A percentile compares a stretch with the other conserved stretches of the same genome.
Evolutionary conservation across 306 rosid species (phyloP).

Genomic region (Castanea sativa): DNA sequence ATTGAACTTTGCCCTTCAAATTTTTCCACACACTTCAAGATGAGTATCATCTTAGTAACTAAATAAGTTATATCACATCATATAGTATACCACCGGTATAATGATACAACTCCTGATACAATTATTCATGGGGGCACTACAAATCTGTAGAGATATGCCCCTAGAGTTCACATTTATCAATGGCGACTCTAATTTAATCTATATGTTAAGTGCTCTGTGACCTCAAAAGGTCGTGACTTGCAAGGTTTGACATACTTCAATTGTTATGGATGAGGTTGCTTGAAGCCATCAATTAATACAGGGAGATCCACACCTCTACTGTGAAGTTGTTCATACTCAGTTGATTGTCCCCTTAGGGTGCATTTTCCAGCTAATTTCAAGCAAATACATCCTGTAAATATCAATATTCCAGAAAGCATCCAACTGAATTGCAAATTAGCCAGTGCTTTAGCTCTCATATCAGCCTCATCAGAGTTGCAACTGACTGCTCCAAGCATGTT

Average conservation of each 20-base stretch:
- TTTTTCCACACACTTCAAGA: background rate
- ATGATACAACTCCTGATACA: no score
- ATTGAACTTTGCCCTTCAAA: background rate
- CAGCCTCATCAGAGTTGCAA: constrained; percentile 60
- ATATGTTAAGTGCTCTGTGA: background rate
- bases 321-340: constrained; percentile 73
- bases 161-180: no score
- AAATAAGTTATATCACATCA: no score
- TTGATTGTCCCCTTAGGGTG: constrained; percentile 32
- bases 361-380: constrained; percentile 50
- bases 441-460: constrained; percentile 69
- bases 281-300: constrained; percentile 38
- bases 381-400: constrained; percentile 53
- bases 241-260: constrained; percentile 10
- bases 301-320: constrained; percentile 46
- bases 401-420: constrained; percentile 63
- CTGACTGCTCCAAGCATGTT: constrained; percentile 60
- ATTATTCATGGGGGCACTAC: no score
- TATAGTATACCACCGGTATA: no score
- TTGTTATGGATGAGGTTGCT: constrained; percentile 38
- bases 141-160: no score
- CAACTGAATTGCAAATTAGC: constrained; percentile 94
- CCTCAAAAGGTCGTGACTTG: constrained; percentile 4
- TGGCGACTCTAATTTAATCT: background rate
- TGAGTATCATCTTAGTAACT: background rate